Evolutionary conservation across 306 rosid genomes (phyloP).

Genomic region (Quillaja saponaria): DNA sequence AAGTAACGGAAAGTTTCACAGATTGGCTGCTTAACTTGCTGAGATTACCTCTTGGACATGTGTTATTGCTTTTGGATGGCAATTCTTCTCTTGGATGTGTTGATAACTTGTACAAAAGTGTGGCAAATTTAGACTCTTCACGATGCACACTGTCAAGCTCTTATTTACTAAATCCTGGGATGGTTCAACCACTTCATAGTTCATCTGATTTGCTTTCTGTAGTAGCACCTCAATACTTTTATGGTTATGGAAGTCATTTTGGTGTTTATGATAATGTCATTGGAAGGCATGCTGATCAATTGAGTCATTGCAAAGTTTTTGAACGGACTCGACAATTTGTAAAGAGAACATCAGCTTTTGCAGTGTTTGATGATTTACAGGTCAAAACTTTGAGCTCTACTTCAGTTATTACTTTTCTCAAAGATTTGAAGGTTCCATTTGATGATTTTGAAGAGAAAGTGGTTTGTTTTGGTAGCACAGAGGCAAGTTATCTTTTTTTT

Average conservation of each 20-base stretch:
- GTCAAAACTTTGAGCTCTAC: slow-evolving; percentile 23
- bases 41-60: slow-evolving; percentile 25
- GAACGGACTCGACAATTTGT: slow-evolving; percentile 29
- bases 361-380: slow-evolving; percentile 38
- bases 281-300: too few relatives aligned
- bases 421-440: slow-evolving; percentile 30
- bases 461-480: slow-evolving; percentile 11
- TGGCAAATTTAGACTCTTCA: slow-evolving; percentile 26
- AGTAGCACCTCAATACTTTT: slow-evolving; percentile 6
- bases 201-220: slow-evolving; percentile 23
- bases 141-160: slow-evolving; percentile 13
- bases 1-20: slow-evolving; percentile 30
- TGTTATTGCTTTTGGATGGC: slow-evolving; percentile 26
- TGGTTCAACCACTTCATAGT: slow-evolving; percentile 17
- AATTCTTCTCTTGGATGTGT: slow-evolving; percentile 23
- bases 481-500: too few relatives aligned
- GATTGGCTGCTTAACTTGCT: slow-evolving; percentile 37
- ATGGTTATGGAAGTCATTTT: slow-evolving; percentile 1
- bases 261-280: too few relatives aligned
- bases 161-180: slow-evolving; percentile 31
- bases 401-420: slow-evolving; percentile 35
- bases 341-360: slow-evolving; percentile 34
- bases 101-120: slow-evolving; percentile 37
- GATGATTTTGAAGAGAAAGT: slow-evolving; percentile 41
- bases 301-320: slow-evolving; percentile 31